Percentiles rank a stretch among this genome's conserved stretches.
These are phyloP conservation scores for Pseudocercospora fijiensis DNA, from an alignment of 2,329 filamentous ascomycete genomes.

Conservation along the genomic window DNA sequence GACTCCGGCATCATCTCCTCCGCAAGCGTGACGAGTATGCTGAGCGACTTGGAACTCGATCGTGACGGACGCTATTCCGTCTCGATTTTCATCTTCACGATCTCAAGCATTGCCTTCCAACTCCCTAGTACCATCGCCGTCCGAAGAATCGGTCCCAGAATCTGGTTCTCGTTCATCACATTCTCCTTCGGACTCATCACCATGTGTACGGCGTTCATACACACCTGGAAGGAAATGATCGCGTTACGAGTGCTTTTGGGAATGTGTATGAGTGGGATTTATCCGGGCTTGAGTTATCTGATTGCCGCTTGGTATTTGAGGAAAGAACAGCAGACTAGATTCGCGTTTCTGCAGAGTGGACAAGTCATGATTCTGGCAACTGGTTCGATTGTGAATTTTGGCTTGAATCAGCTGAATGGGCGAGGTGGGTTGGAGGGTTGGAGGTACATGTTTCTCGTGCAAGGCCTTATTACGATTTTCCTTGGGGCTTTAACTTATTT, in stretches of 20 bases:
- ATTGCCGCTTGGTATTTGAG: slow-evolving; percentile 62
- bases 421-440: slow-evolving; percentile 58
- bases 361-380: slow-evolving; percentile 66
- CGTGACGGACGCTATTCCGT: slow-evolving; percentile 65
- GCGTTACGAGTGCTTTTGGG: slow-evolving; percentile 64
- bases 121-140: slow-evolving; percentile 67
- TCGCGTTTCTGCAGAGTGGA: slow-evolving; percentile 63
- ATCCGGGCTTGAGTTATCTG: slow-evolving; percentile 54
- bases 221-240: slow-evolving; percentile 69
- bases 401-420: slow-evolving; percentile 63
- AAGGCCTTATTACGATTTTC: slow-evolving; percentile 59
- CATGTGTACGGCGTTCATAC: slow-evolving; percentile 66
- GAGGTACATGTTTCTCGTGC: slow-evolving; percentile 69
- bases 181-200: slow-evolving; percentile 64
- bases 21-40: slow-evolving; percentile 68
- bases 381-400: slow-evolving; percentile 66
- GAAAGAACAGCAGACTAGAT: slow-evolving; percentile 64
- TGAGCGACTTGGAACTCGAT: slow-evolving; percentile 61
- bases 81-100: slow-evolving; percentile 71
- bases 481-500: slow-evolving; percentile 63
- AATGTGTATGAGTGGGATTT: slow-evolving; percentile 59
- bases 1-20: slow-evolving; percentile 69
- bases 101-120: slow-evolving; percentile 66
- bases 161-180: slow-evolving; percentile 62
- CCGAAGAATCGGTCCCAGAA: slow-evolving; percentile 62